Evolutionary conservation across 1,284 basidiomycete species (phyloP).

Genomic region (Rhodotorula sp.): DNA sequence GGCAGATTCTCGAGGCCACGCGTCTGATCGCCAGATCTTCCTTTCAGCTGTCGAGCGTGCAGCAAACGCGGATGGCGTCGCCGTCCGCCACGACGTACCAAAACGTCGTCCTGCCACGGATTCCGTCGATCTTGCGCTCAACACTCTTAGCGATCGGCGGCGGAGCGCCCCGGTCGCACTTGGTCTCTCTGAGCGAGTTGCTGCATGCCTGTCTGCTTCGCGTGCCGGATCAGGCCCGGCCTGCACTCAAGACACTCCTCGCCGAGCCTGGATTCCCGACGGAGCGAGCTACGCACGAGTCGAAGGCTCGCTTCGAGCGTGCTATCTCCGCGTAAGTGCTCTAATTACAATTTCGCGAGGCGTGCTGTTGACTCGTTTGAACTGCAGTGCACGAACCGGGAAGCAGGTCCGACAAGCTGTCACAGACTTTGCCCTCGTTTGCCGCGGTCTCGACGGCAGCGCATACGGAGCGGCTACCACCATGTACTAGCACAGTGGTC

Average conservation of each 20-base stretch:
- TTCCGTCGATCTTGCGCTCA: slow-evolving; percentile 27
- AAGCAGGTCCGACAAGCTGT: slow-evolving; percentile 40
- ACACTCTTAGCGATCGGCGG: slow-evolving; percentile 37
- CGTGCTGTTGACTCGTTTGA: too few relatives aligned
- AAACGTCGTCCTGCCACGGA: slow-evolving; percentile 17
- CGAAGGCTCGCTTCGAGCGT: slow-evolving; percentile 37
- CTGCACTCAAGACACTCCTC: slow-evolving; percentile 35
- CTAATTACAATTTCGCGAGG: background rate
- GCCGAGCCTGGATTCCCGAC: slow-evolving; percentile 28
- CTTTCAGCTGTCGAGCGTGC: slow-evolving; percentile 36
- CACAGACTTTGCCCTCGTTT: slow-evolving; percentile 41
- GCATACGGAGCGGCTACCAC: slow-evolving; percentile 35
- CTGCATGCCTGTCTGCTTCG: slow-evolving; percentile 44
- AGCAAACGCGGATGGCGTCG: slow-evolving; percentile 39
- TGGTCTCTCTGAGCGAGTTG: slow-evolving; percentile 42
- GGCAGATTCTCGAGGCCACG: fast-evolving
- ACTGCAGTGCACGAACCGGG: slow-evolving; percentile 34
- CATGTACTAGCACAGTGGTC: too few relatives aligned
- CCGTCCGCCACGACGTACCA: slow-evolving; percentile 24
- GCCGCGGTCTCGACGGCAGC: slow-evolving; percentile 42
- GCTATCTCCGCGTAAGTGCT: slow-evolving; percentile 30
- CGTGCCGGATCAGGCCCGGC: slow-evolving; percentile 35
- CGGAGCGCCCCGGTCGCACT: slow-evolving; percentile 40
- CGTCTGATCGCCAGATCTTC: too few relatives aligned
- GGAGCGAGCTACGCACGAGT: slow-evolving; percentile 25